Evolutionary conservation across 331 rosid species (phyloP), one percentile per base, ranked within the genome.

Genomic region (Dryas integrifolia): DNA sequence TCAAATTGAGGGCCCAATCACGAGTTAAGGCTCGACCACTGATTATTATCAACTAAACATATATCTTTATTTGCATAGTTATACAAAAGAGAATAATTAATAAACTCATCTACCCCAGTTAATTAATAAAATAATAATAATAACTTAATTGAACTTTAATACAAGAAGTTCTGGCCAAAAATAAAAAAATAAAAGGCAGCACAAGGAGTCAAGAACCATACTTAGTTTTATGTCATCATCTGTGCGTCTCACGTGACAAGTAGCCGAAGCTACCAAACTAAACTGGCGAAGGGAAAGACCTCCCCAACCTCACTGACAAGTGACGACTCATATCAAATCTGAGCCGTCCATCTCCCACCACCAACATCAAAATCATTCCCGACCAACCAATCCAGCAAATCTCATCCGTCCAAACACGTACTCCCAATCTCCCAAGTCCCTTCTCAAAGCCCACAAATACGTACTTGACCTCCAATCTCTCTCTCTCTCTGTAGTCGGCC

Each of bases 321-420:
- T 26, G 14, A 4, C 15, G 3, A 69, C 69, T 44, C 11, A 39
- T 21, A 44, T 48, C 56, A 59, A 76, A 76, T 72, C 67, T 41
- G 6, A 64, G 51, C 72, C 77, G 77, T 65, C 57, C 47, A 73
- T 39, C 52, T 11, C 21, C 6, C 39, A 15, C 12, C 24, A 10
- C 39, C 46, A 14, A 4, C 11, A 57, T 15, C 14, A 40, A 26
- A 58, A 5, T 15, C 47, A 61, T 26, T 53, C 26, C 47, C 11
- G 51, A 60, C 70, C 52, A 72, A 35, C 51, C n/a, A 48, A 72
- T 39, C 61, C 1, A 69, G 8, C 56, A 7, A 46, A 79, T 82
- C 83, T 51, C 46, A 48, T 5, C 88, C 86, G 88, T 82, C 53
- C 16, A 82, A 69, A 73, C 9, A 0, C 74, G 7, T 49, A 41